Percentiles rank a stretch among this genome's conserved stretches.
phyloP scores from a whole-genome alignment of 805 yeast species.

The Suhomyces xylopsoci region DNA sequence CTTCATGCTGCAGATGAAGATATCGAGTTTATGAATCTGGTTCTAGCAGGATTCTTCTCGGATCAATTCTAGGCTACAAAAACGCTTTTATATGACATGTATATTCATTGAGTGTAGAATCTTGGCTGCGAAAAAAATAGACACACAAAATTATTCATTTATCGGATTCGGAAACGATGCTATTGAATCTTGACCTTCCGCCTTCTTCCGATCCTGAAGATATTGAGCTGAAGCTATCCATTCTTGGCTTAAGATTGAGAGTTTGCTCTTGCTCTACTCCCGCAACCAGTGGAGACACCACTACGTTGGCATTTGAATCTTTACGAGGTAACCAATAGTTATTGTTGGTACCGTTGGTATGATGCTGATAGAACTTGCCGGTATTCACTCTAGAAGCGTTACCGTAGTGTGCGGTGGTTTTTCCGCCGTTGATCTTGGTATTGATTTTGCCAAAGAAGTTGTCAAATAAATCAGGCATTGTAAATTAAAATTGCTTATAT shows the following conservation, averaged over 20 bases:
- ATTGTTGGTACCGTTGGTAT: conserved; percentile 33
- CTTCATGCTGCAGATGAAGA: background rate
- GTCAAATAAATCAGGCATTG: conserved; percentile 38
- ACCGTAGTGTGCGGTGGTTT: conserved; percentile 28
- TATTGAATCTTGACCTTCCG: conserved; percentile 16
- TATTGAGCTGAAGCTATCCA: conserved; percentile 14
- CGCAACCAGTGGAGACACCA: background rate
- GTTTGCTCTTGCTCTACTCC: background rate
- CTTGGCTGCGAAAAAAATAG: background rate
- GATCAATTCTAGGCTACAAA: background rate
- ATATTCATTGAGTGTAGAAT: background rate
- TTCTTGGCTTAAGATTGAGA: conserved; percentile 9
- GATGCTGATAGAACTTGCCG: conserved; percentile 37
- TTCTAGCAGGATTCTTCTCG: background rate
- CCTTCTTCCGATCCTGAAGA: conserved; percentile 11
- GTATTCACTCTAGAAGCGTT: conserved; percentile 34
- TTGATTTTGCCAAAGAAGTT: conserved; percentile 33
- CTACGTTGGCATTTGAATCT: conserved; percentile 1
- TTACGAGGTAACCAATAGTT: conserved; percentile 36
- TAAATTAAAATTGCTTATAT: background rate
- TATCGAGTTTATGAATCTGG: background rate
- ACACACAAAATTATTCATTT: background rate
- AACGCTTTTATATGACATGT: background rate
- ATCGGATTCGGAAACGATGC: conserved; percentile 14
- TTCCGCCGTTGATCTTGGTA: conserved; percentile 33